Percentiles rank a stretch among this genome's conserved stretches.
Conservation (phyloP, 176 grass and related monocot species). For the Dendrocalamus sinicus region DNA sequence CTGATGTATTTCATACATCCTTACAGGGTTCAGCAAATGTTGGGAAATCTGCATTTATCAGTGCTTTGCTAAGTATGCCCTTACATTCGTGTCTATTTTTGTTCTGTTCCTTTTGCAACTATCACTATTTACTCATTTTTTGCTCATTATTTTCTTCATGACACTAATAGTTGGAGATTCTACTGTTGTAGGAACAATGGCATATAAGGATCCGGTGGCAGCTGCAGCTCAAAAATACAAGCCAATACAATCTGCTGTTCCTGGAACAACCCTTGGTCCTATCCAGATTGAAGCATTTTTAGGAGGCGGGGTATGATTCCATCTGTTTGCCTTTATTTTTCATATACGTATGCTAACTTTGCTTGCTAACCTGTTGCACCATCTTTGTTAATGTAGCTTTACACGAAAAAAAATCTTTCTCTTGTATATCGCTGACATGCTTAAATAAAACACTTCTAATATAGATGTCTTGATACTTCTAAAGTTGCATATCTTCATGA, state of each 20-base stretch:
- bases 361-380: background rate
- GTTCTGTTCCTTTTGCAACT: background rate
- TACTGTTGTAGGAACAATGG: conserved; percentile 69
- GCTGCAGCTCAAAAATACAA: conserved; percentile 96
- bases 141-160: background rate
- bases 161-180: conserved; percentile 14
- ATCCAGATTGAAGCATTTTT: conserved; percentile 94
- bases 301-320: conserved; percentile 68
- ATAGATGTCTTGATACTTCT: background rate
- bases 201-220: conserved; percentile 84
- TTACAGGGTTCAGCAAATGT: conserved; percentile 95
- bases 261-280: conserved; percentile 92
- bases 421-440: background rate
- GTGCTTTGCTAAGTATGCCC: conserved; percentile 84
- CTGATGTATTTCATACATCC: conserved; percentile 14
- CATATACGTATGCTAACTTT: background rate
- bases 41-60: conserved; percentile 97
- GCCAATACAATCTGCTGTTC: conserved; percentile 97
- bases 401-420: background rate
- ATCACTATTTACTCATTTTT: background rate
- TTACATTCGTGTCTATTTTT: background rate
- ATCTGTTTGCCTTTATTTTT: conserved; percentile 28
- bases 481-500: too few relatives aligned
- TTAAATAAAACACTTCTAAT: background rate
- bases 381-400: conserved; percentile 4